Percentiles rank a stretch among this genome's conserved stretches.
Evolutionary conservation across 2,329 filamentous ascomycete genomes (phyloP).

Genomic region (Alternaria postmessia): DNA sequence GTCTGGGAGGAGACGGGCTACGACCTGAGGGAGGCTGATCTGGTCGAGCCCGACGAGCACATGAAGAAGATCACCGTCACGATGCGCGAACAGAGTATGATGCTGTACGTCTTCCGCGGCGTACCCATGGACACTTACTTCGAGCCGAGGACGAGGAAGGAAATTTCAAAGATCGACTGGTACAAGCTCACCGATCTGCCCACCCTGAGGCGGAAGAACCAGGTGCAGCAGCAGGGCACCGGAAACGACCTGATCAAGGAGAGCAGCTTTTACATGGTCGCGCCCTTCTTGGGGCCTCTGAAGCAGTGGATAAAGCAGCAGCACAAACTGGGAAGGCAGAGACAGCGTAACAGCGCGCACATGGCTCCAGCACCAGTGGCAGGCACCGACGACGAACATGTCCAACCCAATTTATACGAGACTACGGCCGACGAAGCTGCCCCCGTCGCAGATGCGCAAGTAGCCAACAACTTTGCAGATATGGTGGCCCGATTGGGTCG

Average conservation of each 20-base stretch:
- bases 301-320: slow-evolving; percentile 92
- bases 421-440: slow-evolving; percentile 35
- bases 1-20: slow-evolving; percentile 97
- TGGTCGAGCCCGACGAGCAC: slow-evolving; percentile 73
- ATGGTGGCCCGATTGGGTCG: slow-evolving; percentile 44
- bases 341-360: slow-evolving; percentile 39
- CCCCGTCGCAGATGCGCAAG: slow-evolving; percentile 14
- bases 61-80: slow-evolving; percentile 87
- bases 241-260: slow-evolving; percentile 67
- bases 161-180: slow-evolving; percentile 98
- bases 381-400: slow-evolving; percentile 43
- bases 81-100: slow-evolving; percentile 92
- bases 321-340: slow-evolving; percentile 72
- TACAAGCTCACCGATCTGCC: slow-evolving; percentile 90
- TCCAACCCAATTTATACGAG: slow-evolving; percentile 38
- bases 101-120: slow-evolving; percentile 89
- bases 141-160: slow-evolving; percentile 89
- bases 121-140: slow-evolving; percentile 88
- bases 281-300: slow-evolving; percentile 84
- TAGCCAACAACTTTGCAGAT: slow-evolving; percentile 38
- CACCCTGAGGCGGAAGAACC: slow-evolving; percentile 73
- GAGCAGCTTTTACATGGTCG: slow-evolving; percentile 98
- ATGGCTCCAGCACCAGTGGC: slow-evolving; percentile 28
- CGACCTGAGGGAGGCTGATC: slow-evolving; percentile 76
- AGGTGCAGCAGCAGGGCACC: slow-evolving; percentile 63